Percentiles rank a stretch among this genome's conserved stretches.
Evolutionary conservation across 805 yeast species (phyloP).

Genomic region (Saturnispora kantuleensis): DNA sequence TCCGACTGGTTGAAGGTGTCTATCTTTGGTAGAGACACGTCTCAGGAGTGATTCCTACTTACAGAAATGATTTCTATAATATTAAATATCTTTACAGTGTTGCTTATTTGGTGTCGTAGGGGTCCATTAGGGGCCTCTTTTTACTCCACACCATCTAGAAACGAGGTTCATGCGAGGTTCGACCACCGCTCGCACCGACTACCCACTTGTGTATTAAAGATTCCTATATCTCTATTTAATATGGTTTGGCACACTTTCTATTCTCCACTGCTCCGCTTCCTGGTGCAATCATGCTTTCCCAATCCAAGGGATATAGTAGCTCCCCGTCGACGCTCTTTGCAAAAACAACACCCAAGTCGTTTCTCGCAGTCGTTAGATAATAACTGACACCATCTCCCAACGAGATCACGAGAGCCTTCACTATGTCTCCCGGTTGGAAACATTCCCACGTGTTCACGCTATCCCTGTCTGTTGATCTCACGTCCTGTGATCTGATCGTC

Average conservation of each 20-base stretch:
- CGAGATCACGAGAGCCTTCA: slow-evolving; percentile 73
- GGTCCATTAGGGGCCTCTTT: no score
- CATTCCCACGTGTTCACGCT: slow-evolving; percentile 68
- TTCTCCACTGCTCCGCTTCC: slow-evolving; percentile 63
- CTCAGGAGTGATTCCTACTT: slow-evolving; percentile 52
- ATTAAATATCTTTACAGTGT: no score
- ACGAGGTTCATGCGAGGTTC: no score
- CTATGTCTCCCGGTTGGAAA: slow-evolving; percentile 87
- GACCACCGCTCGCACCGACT: no score
- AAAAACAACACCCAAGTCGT: slow-evolving; percentile 89
- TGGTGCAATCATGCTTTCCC: slow-evolving; percentile 89
- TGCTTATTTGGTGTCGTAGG: no score
- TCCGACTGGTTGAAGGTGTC: slow-evolving; percentile 85
- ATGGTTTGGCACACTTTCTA: slow-evolving; percentile 91
- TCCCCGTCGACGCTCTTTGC: slow-evolving; percentile 61
- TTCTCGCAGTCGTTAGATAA: slow-evolving; percentile 79
- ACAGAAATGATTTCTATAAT: no score
- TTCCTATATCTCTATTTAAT: slow-evolving; percentile 28
- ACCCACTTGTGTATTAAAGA: no score
- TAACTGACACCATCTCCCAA: slow-evolving; percentile 92
- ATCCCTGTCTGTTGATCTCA: slow-evolving; percentile 86
- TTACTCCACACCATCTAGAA: no score
- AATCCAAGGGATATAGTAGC: slow-evolving; percentile 80
- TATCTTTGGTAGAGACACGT: slow-evolving; percentile 88
- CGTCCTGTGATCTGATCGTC: slow-evolving; percentile 75